These are phyloP conservation scores for Hirsutella minnesotensis DNA, from an alignment of 2,329 filamentous ascomycete species.

Conservation along the genomic window DNA sequence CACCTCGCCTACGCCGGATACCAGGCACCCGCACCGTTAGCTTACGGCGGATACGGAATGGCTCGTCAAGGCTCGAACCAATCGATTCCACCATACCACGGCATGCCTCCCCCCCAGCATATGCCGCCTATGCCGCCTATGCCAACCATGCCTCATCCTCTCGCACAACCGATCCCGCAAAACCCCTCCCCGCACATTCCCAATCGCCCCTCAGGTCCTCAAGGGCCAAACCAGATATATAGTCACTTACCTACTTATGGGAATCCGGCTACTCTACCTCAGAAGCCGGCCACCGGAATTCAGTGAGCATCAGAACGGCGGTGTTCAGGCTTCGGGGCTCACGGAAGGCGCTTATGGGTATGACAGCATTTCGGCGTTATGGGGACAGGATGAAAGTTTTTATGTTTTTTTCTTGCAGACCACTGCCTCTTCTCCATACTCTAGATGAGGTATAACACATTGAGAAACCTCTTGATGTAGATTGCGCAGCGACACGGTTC, in stretches of 20 bases:
- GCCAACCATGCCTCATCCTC: conserved; percentile 25
- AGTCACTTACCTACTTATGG: conserved; percentile 44
- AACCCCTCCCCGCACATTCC: conserved; percentile 28
- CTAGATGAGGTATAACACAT: conserved; percentile 4
- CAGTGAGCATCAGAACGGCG: conserved; percentile 20
- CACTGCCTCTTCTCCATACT: conserved; percentile 1
- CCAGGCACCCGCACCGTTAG: conserved; percentile 32
- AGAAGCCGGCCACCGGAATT: conserved; percentile 42
- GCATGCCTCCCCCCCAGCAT: conserved; percentile 24
- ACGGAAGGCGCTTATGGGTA: conserved; percentile 20
- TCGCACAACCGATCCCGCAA: conserved; percentile 31
- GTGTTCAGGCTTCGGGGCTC: conserved; percentile 13
- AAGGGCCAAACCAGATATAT: conserved; percentile 32
- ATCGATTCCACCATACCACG: conserved; percentile 39
- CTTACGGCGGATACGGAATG: conserved; percentile 42
- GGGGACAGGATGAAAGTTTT: conserved; percentile 21
- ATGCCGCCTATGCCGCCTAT: conserved; percentile 28
- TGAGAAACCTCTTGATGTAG: conserved; percentile 2
- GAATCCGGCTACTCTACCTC: conserved; percentile 47
- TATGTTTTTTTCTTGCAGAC: conserved; percentile 14
- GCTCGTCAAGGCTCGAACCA: conserved; percentile 43
- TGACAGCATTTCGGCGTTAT: conserved; percentile 28
- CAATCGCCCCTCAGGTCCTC: conserved; percentile 31
- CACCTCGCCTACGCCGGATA: conserved; percentile 38
- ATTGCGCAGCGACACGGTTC: conserved; percentile 20